Percentiles rank a stretch among this genome's conserved stretches.
Evolutionary conservation across 1,284 basidiomycete species (phyloP).

Genomic region (Flammula alnicola): DNA sequence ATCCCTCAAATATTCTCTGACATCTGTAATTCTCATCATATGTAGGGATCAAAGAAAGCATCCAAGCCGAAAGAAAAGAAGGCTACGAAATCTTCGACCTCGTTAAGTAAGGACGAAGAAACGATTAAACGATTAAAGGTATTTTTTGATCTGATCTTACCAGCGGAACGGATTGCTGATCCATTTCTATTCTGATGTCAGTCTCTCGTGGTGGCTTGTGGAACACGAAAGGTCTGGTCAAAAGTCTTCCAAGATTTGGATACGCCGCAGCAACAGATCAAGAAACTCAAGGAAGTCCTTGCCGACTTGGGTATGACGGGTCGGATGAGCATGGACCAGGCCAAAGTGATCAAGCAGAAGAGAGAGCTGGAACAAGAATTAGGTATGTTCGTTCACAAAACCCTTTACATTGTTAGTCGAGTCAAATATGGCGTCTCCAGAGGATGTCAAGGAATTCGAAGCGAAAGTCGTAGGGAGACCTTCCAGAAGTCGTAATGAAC

Average conservation of each 20-base stretch:
- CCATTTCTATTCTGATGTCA: conserved; percentile 26
- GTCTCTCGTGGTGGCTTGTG: conserved; percentile 78
- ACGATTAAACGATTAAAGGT: conserved; percentile 66
- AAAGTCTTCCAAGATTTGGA: conserved; percentile 73
- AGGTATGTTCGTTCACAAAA: conserved; percentile 55
- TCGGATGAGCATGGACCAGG: conserved; percentile 78
- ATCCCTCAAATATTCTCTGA: background rate
- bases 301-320: conserved; percentile 80
- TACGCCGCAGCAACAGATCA: conserved; percentile 66
- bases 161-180: background rate
- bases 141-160: conserved; percentile 9
- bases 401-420: conserved; percentile 1
- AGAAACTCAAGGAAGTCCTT: conserved; percentile 67
- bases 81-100: conserved; percentile 20
- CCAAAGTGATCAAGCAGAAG: conserved; percentile 70
- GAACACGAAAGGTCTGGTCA: conserved; percentile 81
- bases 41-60: conserved; percentile 26
- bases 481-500: conserved; percentile 26
- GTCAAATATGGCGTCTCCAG: conserved; percentile 37
- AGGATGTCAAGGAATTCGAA: conserved; percentile 70
- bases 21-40: conserved; percentile 8
- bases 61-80: conserved; percentile 35
- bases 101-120: conserved; percentile 57
- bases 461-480: conserved; percentile 36
- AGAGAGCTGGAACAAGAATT: conserved; percentile 82